Evolutionary conservation across 2,329 filamentous ascomycete genomes (phyloP), one percentile per base, ranked within the genome.

Genomic region (Trichoderma sp.): DNA sequence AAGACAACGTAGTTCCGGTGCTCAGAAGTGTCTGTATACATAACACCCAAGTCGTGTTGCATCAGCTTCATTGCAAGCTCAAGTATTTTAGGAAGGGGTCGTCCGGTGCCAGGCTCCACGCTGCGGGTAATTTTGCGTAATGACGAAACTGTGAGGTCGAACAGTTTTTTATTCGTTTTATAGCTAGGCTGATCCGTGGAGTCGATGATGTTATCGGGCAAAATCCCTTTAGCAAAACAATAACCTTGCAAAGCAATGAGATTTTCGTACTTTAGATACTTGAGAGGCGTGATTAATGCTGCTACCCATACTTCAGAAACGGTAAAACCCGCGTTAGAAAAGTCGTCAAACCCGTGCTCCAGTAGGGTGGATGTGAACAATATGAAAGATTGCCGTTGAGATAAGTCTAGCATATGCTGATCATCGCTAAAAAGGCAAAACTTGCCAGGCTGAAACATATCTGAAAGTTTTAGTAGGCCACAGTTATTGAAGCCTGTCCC

Each of bases 291-390:
- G 53, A 84, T 81, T 57, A 89, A 78, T 8, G 83, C 81, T 24
- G 84, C 73, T 53, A 86, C 72, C 84, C 88, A 89, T n/a, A 88
- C 76, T 52, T 85, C 83, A 5, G 84, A 77, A 11, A 85, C 74
- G 10, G 80, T 82, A n/a, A 81, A 78, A 1, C 79, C 81, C 3
- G 84, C 73, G 49, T 85, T 79, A 70, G 79, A 79, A 70, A 87
- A 84, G 63, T 86, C 82, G 43, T 83, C 79, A 24, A 85, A 75
- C 8, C 80, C 79, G 59, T 82, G 77, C 67, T 83, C 82, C 24
- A 88, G 76, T 10, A 90, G 76, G 0, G 80, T 81, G 2, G 82
- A 78, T 29, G 88, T 75, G 72, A 89, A 89, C 8, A 89, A 79
- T 0, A 83, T 78, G 19, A 86, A 72, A 65, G 83, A 83, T 68